Conservation (phyloP, 192 early-diverging fungal species). For the Funneliformis geosporum region DNA sequence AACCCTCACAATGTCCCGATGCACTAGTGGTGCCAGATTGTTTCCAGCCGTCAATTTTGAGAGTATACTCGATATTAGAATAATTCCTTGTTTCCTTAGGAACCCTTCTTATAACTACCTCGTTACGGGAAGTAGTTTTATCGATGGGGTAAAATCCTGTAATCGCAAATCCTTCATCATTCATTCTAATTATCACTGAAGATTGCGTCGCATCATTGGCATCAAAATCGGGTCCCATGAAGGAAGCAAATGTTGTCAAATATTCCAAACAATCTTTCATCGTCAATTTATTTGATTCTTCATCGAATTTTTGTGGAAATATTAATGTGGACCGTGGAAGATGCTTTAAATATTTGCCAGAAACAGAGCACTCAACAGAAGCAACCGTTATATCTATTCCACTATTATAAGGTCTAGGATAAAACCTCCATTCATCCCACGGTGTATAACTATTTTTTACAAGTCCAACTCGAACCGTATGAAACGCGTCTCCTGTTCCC, state of each 20-base stretch:
- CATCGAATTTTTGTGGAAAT: not conserved
- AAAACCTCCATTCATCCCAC: conserved; percentile 33
- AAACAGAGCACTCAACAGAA: conserved; percentile 44
- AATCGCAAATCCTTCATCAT: not conserved
- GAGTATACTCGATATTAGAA: not conserved
- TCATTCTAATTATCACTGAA: not conserved
- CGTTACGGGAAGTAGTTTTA: not conserved
- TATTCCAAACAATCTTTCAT: not conserved
- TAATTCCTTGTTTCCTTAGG: not conserved
- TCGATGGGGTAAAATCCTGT: not conserved
- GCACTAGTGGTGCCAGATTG: conserved; percentile 36
- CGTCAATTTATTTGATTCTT: not conserved
- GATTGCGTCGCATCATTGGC: not conserved
- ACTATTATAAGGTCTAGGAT: conserved; percentile 32
- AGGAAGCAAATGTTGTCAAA: not conserved
- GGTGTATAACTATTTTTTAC: conserved; percentile 42
- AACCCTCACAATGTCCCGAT: not conserved
- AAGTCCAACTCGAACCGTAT: conserved; percentile 40
- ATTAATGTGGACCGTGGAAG: not conserved
- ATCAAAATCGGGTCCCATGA: not conserved
- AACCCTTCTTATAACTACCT: conserved; percentile 1
- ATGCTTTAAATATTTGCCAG: conserved; percentile 35
- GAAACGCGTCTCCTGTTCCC: conserved; percentile 45
- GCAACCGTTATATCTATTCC: conserved; percentile 38
- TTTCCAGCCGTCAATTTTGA: conserved; percentile 28